Evolutionary conservation across 2,329 filamentous ascomycete species (phyloP).

Genomic region (Colletotrichum caudatum): DNA sequence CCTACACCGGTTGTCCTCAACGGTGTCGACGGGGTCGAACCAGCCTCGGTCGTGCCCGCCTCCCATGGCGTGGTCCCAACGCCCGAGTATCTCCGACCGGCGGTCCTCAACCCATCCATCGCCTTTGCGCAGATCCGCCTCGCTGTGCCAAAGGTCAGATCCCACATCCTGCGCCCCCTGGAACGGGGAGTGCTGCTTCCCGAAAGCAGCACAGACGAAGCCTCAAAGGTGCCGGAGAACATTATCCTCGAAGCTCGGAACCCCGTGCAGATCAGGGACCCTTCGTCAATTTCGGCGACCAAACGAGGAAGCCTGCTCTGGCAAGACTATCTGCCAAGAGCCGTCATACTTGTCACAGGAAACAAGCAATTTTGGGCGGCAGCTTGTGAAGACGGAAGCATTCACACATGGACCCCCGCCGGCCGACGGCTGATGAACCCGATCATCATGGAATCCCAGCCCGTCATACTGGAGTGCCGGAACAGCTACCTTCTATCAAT

Average conservation of each 20-base stretch:
- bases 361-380: conserved; percentile 93
- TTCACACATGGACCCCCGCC: conserved; percentile 93
- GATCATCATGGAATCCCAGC: conserved; percentile 89
- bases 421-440: conserved; percentile 88
- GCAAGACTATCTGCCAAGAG: conserved; percentile 92
- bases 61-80: conserved; percentile 73
- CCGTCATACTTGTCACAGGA: conserved; percentile 90
- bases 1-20: conserved; percentile 82
- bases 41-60: conserved; percentile 73
- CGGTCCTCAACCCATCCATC: conserved; percentile 85
- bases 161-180: conserved; percentile 83
- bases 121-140: conserved; percentile 86
- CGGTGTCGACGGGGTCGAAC: conserved; percentile 80
- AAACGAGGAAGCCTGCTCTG: conserved; percentile 86
- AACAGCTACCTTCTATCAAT: conserved; percentile 92
- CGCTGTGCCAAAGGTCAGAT: conserved; percentile 87
- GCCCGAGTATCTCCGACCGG: conserved; percentile 88
- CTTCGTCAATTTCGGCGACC: conserved; percentile 83
- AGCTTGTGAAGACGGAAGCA: conserved; percentile 90
- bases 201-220: conserved; percentile 68
- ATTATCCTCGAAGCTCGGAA: conserved; percentile 91
- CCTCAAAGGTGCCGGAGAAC: conserved; percentile 74
- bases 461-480: conserved; percentile 91
- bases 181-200: conserved; percentile 72
- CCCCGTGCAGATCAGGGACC: conserved; percentile 80